phyloP scores from a whole-genome alignment of 768 basidiomycete genomes.

The Xerocomellus dryophilus region DNA sequence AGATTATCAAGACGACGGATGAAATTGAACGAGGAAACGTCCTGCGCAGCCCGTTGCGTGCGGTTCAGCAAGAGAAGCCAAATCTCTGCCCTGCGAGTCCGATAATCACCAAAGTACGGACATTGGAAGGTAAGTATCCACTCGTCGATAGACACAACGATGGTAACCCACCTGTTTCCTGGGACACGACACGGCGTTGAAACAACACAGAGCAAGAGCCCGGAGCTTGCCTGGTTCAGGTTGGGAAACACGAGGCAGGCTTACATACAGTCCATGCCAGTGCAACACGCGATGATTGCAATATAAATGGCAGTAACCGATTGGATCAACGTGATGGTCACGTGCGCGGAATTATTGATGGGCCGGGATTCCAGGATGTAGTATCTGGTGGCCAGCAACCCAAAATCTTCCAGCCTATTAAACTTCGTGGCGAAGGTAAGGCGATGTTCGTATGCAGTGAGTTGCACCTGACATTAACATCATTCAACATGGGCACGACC shows the following conservation, averaged over 20 bases:
- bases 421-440: too few species aligned
- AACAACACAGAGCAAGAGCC: conserved; percentile 21
- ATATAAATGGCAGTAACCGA: conserved; percentile 6
- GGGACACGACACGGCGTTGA: conserved; percentile 23
- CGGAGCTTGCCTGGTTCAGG: conserved; percentile 25
- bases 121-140: conserved; percentile 2
- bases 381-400: too few species aligned
- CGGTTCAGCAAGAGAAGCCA: conserved; percentile 3
- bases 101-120: background rate
- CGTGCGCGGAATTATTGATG: conserved; percentile 23
- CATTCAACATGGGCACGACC: too few species aligned
- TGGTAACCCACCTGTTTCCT: conserved; percentile 23
- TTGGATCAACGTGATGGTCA: conserved; percentile 17
- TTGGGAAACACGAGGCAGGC: conserved; percentile 30
- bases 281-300: conserved; percentile 10
- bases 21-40: conserved; percentile 25
- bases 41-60: conserved; percentile 29
- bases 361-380: too few species aligned
- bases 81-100: conserved; percentile 1
- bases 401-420: too few species aligned
- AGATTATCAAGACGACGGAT: conserved; percentile 21
- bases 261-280: conserved; percentile 22
- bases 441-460: too few species aligned
- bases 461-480: too few species aligned
- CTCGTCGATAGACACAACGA: background rate